Evolutionary conservation across 768 basidiomycete genomes (phyloP).

Genomic region (Crepidotus variabilis): DNA sequence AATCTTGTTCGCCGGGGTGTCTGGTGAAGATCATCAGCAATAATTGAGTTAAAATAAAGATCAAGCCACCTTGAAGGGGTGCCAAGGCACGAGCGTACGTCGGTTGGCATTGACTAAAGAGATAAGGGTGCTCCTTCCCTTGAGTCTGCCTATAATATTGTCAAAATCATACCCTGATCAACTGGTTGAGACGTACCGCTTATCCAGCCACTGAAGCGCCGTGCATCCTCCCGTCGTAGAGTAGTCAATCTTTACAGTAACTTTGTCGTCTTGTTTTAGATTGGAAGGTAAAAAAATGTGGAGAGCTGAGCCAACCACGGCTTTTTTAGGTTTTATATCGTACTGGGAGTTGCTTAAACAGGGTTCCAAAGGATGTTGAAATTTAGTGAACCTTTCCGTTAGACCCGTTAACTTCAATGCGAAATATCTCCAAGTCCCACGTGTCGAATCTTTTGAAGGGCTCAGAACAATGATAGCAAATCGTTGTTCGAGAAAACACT

Average conservation of each 20-base stretch:
- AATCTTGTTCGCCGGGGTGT: constrained; percentile 85
- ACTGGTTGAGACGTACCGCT: constrained; percentile 48
- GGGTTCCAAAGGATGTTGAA: background rate
- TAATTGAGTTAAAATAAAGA: background rate
- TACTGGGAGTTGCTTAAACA: constrained; percentile 35
- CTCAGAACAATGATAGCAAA: background rate
- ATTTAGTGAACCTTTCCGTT: constrained; percentile 38
- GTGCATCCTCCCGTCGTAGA: constrained; percentile 69
- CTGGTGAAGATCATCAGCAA: constrained; percentile 29
- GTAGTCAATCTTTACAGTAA: constrained; percentile 62
- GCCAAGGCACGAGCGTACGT: constrained; percentile 80
- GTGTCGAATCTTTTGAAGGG: constrained; percentile 63
- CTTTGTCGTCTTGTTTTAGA: constrained; percentile 36
- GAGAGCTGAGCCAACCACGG: constrained; percentile 77
- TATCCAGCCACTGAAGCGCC: constrained; percentile 85
- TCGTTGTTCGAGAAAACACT: constrained; percentile 14
- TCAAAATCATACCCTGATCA: background rate
- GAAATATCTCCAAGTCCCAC: constrained; percentile 56
- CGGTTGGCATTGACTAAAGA: constrained; percentile 93
- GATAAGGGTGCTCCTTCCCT: constrained; percentile 77
- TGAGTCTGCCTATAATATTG: constrained; percentile 64
- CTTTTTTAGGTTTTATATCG: constrained; percentile 51
- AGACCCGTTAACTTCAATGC: constrained; percentile 49
- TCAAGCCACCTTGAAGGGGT: constrained; percentile 65
- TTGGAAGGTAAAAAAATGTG: constrained; percentile 49